Evolutionary conservation across 202 grass and related monocot species (phyloP).

Genomic region (Saccharum hybrid): DNA sequence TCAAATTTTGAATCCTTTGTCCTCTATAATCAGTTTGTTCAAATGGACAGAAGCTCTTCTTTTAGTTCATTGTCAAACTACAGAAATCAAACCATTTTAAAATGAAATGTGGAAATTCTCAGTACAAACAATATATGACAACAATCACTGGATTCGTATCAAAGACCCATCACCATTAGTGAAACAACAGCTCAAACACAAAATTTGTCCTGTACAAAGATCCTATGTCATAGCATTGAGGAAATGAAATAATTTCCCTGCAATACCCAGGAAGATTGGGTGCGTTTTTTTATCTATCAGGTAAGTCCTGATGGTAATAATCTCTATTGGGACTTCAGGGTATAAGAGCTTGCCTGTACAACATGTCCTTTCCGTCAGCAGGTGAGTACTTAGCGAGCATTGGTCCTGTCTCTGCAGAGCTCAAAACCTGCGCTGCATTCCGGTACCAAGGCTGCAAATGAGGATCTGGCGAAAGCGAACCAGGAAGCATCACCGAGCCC

Average conservation of each 20-base stretch:
- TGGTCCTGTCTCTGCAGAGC: conserved; percentile 51
- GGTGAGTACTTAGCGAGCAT: conserved; percentile 60
- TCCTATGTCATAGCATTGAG: not conserved
- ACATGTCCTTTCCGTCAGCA: conserved; percentile 74
- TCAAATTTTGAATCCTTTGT: not conserved
- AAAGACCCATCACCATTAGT: conserved; percentile 22
- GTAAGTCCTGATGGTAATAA: conserved; percentile 5
- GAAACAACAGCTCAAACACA: conserved; percentile 8
- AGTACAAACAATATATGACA: conserved; percentile 24
- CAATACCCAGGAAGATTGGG: not conserved
- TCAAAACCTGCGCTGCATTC: conserved; percentile 68
- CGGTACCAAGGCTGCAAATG: conserved; percentile 78
- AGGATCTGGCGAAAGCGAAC: conserved; percentile 45
- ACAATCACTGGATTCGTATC: not conserved
- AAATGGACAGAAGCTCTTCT: not conserved
- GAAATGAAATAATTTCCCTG: conserved; percentile 10
- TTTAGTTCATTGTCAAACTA: not conserved
- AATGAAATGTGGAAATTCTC: conserved; percentile 25
- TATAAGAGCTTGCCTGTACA: conserved; percentile 88
- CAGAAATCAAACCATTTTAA: conserved; percentile 5
- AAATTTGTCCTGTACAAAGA: conserved; percentile 34
- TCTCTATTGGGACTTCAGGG: conserved; percentile 29
- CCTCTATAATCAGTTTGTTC: conserved; percentile 15
- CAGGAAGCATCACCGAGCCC: conserved; percentile 72
- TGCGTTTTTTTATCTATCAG: not conserved